These are phyloP conservation scores for Cyclostephanos invisitatus DNA, from an alignment of 108 stramenopile species.

Conservation along the genomic window DNA sequence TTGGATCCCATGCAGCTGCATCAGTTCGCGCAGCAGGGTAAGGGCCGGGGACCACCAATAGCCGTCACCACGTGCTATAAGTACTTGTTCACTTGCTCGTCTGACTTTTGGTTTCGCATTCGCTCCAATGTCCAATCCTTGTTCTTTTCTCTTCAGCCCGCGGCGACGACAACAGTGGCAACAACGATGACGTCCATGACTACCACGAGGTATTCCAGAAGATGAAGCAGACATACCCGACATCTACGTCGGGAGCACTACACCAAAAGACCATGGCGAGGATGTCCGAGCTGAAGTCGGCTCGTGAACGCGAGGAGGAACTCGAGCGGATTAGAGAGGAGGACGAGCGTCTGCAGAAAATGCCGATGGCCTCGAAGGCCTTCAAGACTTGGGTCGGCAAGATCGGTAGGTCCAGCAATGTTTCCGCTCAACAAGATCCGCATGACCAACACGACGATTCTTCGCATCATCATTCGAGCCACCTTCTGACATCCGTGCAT, in stretches of 20 bases:
- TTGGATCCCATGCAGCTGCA: not conserved
- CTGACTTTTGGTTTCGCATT: not conserved
- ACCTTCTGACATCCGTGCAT: not conserved
- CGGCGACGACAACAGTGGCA: not conserved
- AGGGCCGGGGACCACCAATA: not conserved
- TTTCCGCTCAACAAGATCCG: not conserved
- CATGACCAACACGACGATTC: not conserved
- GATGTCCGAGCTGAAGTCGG: constrained; percentile 15
- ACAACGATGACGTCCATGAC: constrained; percentile 5
- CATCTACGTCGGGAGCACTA: constrained; percentile 22
- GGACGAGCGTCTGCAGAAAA: constrained; percentile 13
- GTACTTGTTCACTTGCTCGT: not conserved
- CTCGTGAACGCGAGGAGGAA: constrained; percentile 14
- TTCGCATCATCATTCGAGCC: not conserved
- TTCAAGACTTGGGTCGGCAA: not conserved
- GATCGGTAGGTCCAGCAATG: not conserved
- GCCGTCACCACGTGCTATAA: not conserved
- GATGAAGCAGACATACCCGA: constrained; percentile 30
- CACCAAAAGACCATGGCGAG: constrained; percentile 34
- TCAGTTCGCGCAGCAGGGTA: not conserved
- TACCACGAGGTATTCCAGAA: constrained; percentile 40
- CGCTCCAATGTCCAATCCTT: not conserved
- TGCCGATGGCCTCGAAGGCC: not conserved
- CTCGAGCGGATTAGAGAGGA: constrained; percentile 1
- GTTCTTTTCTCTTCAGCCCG: not conserved